These are phyloP conservation scores for Noccaea caerulescens DNA, from an alignment of 345 rosid genomes.

Conservation along the genomic window DNA sequence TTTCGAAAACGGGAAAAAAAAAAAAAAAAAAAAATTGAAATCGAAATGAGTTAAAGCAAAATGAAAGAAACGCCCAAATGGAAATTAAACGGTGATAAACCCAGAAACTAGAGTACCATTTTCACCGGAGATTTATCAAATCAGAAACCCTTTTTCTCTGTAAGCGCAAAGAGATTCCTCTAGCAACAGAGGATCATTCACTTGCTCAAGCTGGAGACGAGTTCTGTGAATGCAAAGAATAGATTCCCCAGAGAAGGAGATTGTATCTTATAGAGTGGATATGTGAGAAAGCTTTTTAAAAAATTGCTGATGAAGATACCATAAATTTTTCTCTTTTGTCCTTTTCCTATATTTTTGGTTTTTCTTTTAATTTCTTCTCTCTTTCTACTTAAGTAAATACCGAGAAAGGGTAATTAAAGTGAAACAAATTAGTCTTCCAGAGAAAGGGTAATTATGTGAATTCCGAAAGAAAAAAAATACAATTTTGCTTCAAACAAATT, in stretches of 20 bases:
- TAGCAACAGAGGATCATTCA: slow-evolving; percentile 45
- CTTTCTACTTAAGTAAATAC: slow-evolving; percentile 23
- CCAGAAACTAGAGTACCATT: slow-evolving; percentile 37
- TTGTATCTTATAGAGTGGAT: slow-evolving; percentile 27
- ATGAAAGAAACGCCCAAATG: slow-evolving; percentile 22
- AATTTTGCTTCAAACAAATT: slow-evolving; percentile 13
- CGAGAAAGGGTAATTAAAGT: not conserved
- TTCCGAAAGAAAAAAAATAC: not conserved
- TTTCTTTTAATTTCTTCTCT: slow-evolving; percentile 35
- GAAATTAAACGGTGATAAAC: slow-evolving; percentile 10
- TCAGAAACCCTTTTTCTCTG: slow-evolving; percentile 50
- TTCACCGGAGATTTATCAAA: slow-evolving; percentile 24
- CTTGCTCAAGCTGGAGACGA: slow-evolving; percentile 34
- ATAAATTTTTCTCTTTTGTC: slow-evolving; percentile 44
- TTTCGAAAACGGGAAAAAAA: not conserved
- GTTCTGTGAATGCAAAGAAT: slow-evolving; percentile 29
- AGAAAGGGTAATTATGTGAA: slow-evolving; percentile 16
- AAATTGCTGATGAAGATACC: slow-evolving; percentile 46
- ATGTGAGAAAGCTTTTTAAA: slow-evolving; percentile 47
- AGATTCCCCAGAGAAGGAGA: slow-evolving; percentile 17
- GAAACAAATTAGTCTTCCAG: slow-evolving; percentile 22
- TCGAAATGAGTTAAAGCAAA: slow-evolving; percentile 2
- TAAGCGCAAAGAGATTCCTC: slow-evolving; percentile 33
- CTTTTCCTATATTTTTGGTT: slow-evolving; percentile 12
- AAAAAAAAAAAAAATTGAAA: slow-evolving; percentile 24